Evolutionary conservation across 2,329 filamentous ascomycete species (phyloP).

Genomic region (Clonostachys sp.): DNA sequence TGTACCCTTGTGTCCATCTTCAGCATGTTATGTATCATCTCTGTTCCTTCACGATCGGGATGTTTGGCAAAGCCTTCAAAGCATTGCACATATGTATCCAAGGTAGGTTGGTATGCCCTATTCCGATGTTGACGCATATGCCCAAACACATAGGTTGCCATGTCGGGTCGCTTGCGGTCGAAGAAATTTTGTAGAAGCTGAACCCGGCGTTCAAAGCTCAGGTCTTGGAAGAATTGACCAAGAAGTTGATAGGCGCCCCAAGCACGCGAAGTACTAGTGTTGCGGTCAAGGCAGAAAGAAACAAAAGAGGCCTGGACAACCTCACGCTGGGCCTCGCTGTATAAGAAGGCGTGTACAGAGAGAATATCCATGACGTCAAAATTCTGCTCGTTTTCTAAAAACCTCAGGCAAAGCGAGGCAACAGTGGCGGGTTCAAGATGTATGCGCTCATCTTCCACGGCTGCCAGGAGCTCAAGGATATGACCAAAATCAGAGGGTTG

Average conservation of each 20-base stretch:
- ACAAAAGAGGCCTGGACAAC: slow-evolving; percentile 63
- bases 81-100: slow-evolving; percentile 72
- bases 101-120: slow-evolving; percentile 57
- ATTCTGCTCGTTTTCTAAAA: slow-evolving; percentile 71
- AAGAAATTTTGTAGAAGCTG: slow-evolving; percentile 82
- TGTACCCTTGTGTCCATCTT: slow-evolving; percentile 86
- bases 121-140: slow-evolving; percentile 84
- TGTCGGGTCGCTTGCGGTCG: slow-evolving; percentile 69
- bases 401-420: slow-evolving; percentile 65
- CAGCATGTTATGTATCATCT: slow-evolving; percentile 84
- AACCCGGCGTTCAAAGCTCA: slow-evolving; percentile 60
- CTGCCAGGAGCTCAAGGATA: slow-evolving; percentile 68
- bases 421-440: slow-evolving; percentile 72
- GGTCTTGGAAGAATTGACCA: slow-evolving; percentile 61
- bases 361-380: slow-evolving; percentile 79
- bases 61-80: slow-evolving; percentile 69
- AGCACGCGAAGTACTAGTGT: slow-evolving; percentile 56
- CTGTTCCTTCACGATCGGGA: slow-evolving; percentile 54
- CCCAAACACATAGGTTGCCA: slow-evolving; percentile 82
- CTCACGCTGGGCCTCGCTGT: slow-evolving; percentile 64
- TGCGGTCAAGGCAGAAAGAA: slow-evolving; percentile 60
- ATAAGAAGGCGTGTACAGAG: slow-evolving; percentile 67
- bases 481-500: slow-evolving; percentile 61
- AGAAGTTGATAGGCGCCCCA: slow-evolving; percentile 66
- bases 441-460: slow-evolving; percentile 65